Base-by-base conservation (phyloP, 2,329 filamentous ascomycete genomes). In the Ophiocordyceps sinensis region DNA sequence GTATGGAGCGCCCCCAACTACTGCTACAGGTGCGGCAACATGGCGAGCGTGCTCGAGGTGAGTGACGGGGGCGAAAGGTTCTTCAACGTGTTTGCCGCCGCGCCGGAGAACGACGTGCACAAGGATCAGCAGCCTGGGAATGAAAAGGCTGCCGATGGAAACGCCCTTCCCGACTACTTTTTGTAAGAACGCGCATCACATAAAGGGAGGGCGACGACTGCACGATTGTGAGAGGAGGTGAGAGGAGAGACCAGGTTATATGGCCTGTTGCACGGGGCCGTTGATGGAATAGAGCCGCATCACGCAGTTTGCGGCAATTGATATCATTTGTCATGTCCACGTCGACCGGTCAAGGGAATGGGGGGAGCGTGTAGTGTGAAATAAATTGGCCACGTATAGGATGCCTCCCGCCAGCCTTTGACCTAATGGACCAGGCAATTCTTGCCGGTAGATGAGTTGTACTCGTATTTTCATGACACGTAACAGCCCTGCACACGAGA, bases 1-100 rank as follows among this genome's bases (percentile, higher is more conserved):
- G 91, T 98, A 7, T 98, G 91, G 91, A 95, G 87, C 58, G 91
- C 91, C 5, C 91, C 91, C 2, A 98, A 93, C 54, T 93, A 93
- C 64, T 93, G 85, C 63, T 94, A 94, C 60, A 73, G 88, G 30
- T 98, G 91, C 63, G 91, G 91, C 37, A 98, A 98, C 60, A 81
- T 96, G 75, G 91, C 91, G 9, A 94, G 87, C 61, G 91, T 98
- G 37, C 72, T 98, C 31, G 91, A 98, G 64, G 91, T 98, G 43
- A 89, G 86, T 59, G 87, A 94, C 56, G 82, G 81, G 1, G 89
- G 91, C 31, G 87, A 94, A 62, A 73, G 89, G 44, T 94, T 85
- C 62, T 98, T 96, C 69, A 98, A 98, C 58, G 88, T 96, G 21
- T 98, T 98, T 60, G 86, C 93, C 43, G 91, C 91, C 4, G 89